These are phyloP conservation scores for Eimeria brunetti DNA, from an alignment of 169 alveolate genomes.

Conservation along the genomic window DNA sequence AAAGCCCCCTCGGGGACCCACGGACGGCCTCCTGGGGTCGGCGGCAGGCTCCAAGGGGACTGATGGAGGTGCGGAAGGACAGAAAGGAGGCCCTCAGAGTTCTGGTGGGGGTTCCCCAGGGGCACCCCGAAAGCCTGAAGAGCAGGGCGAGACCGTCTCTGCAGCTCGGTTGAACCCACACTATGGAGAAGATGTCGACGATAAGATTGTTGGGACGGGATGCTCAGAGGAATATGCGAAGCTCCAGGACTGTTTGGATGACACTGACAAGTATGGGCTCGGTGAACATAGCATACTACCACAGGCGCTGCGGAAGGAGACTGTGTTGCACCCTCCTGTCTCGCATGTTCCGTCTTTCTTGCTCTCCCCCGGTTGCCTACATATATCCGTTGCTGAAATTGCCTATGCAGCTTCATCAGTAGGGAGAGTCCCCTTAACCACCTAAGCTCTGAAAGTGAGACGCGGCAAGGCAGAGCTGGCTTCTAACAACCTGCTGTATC, in stretches of 20 bases:
- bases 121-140: neutral
- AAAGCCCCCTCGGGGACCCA: neutral
- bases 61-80: neutral
- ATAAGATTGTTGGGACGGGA: conserved; percentile 52
- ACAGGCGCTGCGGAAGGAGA: neutral
- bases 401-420: neutral
- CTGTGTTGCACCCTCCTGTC: neutral
- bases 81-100: neutral
- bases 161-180: conserved; percentile 15
- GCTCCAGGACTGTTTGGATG: conserved; percentile 68
- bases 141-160: neutral
- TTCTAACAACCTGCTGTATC: neutral
- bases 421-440: neutral
- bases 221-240: conserved; percentile 40
- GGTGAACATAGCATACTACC: neutral
- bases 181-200: conserved; percentile 63
- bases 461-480: neutral
- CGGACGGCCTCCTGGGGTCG: neutral
- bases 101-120: neutral
- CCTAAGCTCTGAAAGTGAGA: neutral
- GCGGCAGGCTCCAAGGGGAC: neutral
- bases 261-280: conserved; percentile 47
- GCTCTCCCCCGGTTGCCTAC: neutral
- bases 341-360: neutral
- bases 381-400: too few relatives aligned